Percentiles rank a stretch among this genome's conserved stretches.
Evolutionary conservation across 2,329 filamentous ascomycete genomes (phyloP).

Genomic region (Parascedosporium putredinis): DNA sequence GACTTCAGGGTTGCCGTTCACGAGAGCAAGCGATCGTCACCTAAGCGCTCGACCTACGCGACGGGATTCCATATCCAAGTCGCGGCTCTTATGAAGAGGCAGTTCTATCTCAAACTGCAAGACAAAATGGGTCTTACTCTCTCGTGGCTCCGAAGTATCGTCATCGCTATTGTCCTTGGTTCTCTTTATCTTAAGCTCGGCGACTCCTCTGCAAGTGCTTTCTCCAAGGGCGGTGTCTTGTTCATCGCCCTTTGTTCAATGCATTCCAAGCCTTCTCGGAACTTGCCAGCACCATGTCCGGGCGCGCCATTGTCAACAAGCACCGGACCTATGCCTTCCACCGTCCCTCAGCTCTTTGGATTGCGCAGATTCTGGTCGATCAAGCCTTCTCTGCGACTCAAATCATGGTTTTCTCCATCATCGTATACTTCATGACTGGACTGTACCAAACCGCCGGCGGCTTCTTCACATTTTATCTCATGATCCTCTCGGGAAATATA

Average conservation of each 20-base stretch:
- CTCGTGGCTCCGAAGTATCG: constrained; percentile 56
- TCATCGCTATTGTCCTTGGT: constrained; percentile 69
- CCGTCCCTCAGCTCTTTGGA: constrained; percentile 70
- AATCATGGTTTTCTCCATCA: constrained; percentile 62
- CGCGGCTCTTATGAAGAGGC: constrained; percentile 73
- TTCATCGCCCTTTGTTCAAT: constrained; percentile 77
- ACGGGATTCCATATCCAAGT: constrained; percentile 76
- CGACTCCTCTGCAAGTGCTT: constrained; percentile 57
- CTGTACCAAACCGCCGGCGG: constrained; percentile 59
- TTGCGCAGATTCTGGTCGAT: constrained; percentile 74
- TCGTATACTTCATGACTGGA: constrained; percentile 70
- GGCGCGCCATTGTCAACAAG: constrained; percentile 70
- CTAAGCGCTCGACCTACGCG: constrained; percentile 68
- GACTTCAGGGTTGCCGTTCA: constrained; percentile 67
- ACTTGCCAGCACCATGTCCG: constrained; percentile 63
- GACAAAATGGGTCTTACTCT: constrained; percentile 69
- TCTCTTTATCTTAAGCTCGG: constrained; percentile 68
- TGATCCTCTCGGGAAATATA: constrained; percentile 59
- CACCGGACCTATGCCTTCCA: constrained; percentile 78
- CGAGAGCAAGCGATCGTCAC: constrained; percentile 68
- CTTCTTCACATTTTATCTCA: constrained; percentile 68
- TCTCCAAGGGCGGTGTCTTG: constrained; percentile 70
- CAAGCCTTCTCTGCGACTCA: constrained; percentile 60
- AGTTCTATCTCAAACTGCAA: constrained; percentile 78
- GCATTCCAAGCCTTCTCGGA: constrained; percentile 81